phyloP scores from a whole-genome alignment of 192 early-diverging fungal genomes.

The Backusella australiensis region DNA sequence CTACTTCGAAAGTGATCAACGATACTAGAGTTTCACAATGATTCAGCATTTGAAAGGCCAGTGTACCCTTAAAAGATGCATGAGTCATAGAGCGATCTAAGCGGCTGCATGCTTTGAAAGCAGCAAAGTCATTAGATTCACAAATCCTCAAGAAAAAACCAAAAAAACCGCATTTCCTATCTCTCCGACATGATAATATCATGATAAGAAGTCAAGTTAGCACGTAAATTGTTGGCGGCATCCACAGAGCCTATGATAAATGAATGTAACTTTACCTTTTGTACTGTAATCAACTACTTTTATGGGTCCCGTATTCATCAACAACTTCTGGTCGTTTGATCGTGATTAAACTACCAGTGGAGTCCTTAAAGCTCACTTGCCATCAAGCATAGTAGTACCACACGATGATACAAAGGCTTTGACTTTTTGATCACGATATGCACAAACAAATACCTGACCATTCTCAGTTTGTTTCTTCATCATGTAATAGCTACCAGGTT shows the following conservation, averaged over 20 bases:
- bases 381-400: no score
- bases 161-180: not conserved
- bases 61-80: no score
- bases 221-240: not conserved
- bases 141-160: not conserved
- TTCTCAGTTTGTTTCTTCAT: not conserved
- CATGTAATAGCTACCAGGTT: not conserved
- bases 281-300: not conserved
- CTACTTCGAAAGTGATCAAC: no score
- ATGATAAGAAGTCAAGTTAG: not conserved
- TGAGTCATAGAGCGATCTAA: no score
- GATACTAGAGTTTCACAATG: no score
- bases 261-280: not conserved
- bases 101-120: no score
- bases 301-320: no score
- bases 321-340: no score
- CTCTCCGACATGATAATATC: not conserved
- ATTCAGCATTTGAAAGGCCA: no score
- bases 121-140: not conserved
- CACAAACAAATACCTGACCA: not conserved
- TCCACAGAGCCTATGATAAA: not conserved
- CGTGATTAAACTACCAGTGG: no score
- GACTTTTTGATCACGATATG: not conserved
- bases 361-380: no score
- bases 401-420: not conserved